These are phyloP conservation scores for Pseudopediastrum boryanum DNA, from an alignment of 139 green algal genomes.

Conservation along the genomic window DNA sequence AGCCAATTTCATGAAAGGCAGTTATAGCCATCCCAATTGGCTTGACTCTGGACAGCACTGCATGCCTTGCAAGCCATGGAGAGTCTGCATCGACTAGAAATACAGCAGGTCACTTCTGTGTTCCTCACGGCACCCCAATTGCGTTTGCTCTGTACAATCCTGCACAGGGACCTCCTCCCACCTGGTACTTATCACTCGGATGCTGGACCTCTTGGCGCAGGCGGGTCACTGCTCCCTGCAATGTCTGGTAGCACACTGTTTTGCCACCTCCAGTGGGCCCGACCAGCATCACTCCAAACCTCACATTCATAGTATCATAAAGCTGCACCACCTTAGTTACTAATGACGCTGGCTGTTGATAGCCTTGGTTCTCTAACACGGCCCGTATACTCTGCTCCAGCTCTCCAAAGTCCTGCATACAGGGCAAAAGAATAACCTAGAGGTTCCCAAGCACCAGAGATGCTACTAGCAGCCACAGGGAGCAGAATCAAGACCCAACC, in stretches of 20 bases:
- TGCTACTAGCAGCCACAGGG: no score
- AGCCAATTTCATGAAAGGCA: no score
- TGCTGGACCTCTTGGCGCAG: constrained; percentile 61
- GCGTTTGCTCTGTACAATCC: not conserved
- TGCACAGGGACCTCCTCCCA: not conserved
- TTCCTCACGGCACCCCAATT: not conserved
- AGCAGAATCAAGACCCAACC: no score
- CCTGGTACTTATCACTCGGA: constrained; percentile 55
- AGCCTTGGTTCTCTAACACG: constrained; percentile 46
- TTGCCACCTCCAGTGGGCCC: constrained; percentile 78
- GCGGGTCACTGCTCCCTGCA: constrained; percentile 70
- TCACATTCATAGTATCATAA: constrained; percentile 86
- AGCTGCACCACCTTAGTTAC: constrained; percentile 85
- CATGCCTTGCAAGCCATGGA: no score
- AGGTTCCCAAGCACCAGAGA: no score
- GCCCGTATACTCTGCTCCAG: constrained; percentile 66
- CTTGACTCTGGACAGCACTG: no score
- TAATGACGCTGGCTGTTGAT: constrained; percentile 67
- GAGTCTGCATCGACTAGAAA: no score
- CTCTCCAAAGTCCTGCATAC: constrained; percentile 71
- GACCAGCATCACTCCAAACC: constrained; percentile 88
- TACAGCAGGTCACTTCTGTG: no score
- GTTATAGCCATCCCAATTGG: no score
- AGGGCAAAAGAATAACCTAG: no score
- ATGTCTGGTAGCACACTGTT: constrained; percentile 68